Base-by-base conservation (phyloP, 1,284 basidiomycete genomes). In the Puccinia horiana region DNA sequence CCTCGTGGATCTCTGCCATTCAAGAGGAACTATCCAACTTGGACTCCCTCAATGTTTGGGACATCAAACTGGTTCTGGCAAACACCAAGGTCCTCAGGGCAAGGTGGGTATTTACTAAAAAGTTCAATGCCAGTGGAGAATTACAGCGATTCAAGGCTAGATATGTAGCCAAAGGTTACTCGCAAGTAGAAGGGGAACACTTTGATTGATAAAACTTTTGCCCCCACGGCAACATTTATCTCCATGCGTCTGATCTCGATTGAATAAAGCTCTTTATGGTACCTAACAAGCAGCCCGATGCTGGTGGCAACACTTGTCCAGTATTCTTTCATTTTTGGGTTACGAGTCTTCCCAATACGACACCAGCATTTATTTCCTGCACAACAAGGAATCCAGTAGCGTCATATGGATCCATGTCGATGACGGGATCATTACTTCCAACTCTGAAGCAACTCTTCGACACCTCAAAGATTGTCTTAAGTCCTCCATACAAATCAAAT, bases 181-280 rank as follows among this genome's bases (percentile, higher is more conserved):
- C n/a, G 23, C 76, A 77, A 23, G 18, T 44, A 1, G 40, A 77
- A 18, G 74, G 74, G 8, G 37, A 40, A 11, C 23, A 61, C n/a
- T 76, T 47, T 49, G 20, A n/a, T n/a, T n/a, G n/a, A 37, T n/a
- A 58, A 29, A 35, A 76, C 73, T 1, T 80, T 80, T 78, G 76
- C 78, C 18, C 78, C 78, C 0, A 80, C 78, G 11, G 69, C 78
- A 2, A 54, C 52, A 2, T 70, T 80, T n/a, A n/a, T 63, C 26
- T 80, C 69, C 11, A 32, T 80, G 52, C 20, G 69, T 0, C n/a
- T 80, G 5, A n/a, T 72, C 6, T 49, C 6, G 29, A 35, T 18
- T 54, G 32, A 29, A 20, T 2, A 78, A 78, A 47, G 58, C 76
- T 14, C 63, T 78, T 18, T 78, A 69, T 35, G 61, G 76, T 9